These are phyloP conservation scores for Coemansia sp. DNA, from an alignment of 192 early-diverging fungal species.

Conservation along the genomic window DNA sequence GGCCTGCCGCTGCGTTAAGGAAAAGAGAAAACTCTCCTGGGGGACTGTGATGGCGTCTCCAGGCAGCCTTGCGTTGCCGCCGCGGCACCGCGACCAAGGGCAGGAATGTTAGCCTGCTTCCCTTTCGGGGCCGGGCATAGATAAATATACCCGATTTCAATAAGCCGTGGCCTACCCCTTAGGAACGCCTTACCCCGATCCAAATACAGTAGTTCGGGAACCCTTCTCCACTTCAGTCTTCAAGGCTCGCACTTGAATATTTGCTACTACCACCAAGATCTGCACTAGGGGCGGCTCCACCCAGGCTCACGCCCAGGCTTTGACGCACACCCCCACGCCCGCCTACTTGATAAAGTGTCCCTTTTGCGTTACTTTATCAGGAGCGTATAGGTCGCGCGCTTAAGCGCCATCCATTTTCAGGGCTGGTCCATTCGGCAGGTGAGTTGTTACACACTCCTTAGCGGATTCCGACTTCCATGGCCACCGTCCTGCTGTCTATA, in stretches of 20 bases:
- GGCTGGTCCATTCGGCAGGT: slow-evolving; percentile 60
- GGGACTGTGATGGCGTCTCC: slow-evolving; percentile 59
- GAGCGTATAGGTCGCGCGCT: slow-evolving; percentile 70
- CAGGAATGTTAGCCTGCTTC: slow-evolving; percentile 76
- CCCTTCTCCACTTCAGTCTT: slow-evolving; percentile 81
- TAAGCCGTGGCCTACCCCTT: slow-evolving; percentile 59
- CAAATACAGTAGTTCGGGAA: slow-evolving; percentile 68
- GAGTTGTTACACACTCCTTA: slow-evolving; percentile 64
- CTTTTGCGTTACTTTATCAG: slow-evolving; percentile 47
- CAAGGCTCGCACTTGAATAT: slow-evolving; percentile 78
- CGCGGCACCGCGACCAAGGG: slow-evolving; percentile 61
- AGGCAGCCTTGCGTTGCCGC: slow-evolving; percentile 64
- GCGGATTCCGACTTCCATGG: slow-evolving; percentile 80
- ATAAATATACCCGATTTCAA: slow-evolving; percentile 8
- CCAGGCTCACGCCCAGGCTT: slow-evolving; percentile 57
- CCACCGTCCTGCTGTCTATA: slow-evolving; percentile 77
- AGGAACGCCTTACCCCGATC: slow-evolving; percentile 75
- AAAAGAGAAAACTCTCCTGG: slow-evolving; percentile 72
- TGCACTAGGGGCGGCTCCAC: slow-evolving; percentile 66
- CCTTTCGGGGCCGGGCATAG: slow-evolving; percentile 53
- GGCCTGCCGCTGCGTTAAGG: slow-evolving; percentile 54
- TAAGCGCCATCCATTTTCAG: slow-evolving; percentile 76
- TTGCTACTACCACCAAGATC: slow-evolving; percentile 79
- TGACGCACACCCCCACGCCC: slow-evolving; percentile 58
- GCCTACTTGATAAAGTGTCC: slow-evolving; percentile 60